phyloP scores from a whole-genome alignment of 2,329 filamentous ascomycete species.

The Trichoderma sp. region DNA sequence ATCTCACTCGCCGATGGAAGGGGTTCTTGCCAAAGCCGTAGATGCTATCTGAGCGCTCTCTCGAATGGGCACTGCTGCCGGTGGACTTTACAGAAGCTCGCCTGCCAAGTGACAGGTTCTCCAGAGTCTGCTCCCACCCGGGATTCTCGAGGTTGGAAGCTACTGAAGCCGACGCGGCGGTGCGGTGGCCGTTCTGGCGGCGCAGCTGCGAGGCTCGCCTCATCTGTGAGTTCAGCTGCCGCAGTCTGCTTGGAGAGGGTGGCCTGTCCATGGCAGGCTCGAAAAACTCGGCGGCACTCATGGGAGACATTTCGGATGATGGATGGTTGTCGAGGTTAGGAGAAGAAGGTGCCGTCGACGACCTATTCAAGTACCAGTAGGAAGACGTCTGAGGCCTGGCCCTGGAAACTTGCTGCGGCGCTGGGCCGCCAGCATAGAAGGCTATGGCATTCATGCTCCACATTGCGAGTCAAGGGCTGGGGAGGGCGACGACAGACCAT shows the following conservation, averaged over 20 bases:
- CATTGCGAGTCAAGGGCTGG: conserved; percentile 26
- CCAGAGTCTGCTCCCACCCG: conserved; percentile 50
- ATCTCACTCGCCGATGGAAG: conserved; percentile 51
- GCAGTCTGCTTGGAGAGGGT: conserved; percentile 58
- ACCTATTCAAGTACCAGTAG: conserved; percentile 44
- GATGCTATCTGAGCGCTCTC: conserved; percentile 57
- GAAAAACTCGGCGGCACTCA: conserved; percentile 40
- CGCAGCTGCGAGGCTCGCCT: conserved; percentile 48
- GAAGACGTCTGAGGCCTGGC: conserved; percentile 1
- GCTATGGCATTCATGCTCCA: conserved; percentile 25
- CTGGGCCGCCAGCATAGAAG: conserved; percentile 14
- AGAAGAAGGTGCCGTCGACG: conserved; percentile 66
- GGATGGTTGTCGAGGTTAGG: conserved; percentile 3
- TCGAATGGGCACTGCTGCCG: conserved; percentile 44
- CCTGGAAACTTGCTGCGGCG: neutral
- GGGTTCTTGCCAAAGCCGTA: conserved; percentile 59
- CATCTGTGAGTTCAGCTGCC: conserved; percentile 58
- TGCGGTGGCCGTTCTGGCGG: conserved; percentile 31
- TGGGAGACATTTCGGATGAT: conserved; percentile 16
- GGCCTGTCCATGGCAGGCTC: conserved; percentile 60
- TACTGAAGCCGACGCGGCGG: conserved; percentile 53
- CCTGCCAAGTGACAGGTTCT: conserved; percentile 50
- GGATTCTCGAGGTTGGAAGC: conserved; percentile 44
- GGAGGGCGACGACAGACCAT: conserved; percentile 32
- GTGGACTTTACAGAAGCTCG: conserved; percentile 56